Base-by-base conservation (phyloP, 2,329 filamentous ascomycete species). In the Arthrobotrys iridis region DNA sequence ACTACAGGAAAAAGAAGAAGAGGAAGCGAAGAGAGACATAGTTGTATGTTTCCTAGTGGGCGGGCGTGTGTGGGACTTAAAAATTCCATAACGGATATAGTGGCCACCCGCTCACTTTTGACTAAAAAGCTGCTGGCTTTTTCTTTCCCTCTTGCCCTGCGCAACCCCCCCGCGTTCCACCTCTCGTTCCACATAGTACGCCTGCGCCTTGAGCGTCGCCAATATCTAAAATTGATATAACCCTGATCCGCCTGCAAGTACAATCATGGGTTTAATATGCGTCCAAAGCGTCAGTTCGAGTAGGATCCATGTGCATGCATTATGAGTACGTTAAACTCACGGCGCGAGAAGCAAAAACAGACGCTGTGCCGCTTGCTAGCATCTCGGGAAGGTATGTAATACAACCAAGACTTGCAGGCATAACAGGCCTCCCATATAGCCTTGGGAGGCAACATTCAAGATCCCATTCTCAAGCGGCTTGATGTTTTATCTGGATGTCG, bases 91-190 rank as follows among this genome's bases (percentile, higher is more conserved):
- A 30, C 50, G 45, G 55, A 66, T 65, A 62, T 68, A 45, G 59
- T 37, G 50, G 67, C 13, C 60, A 73, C 60, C 66, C 33, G 30
- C 58, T 50, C 52, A 60, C 43, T 73, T 73, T 73, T 73, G 37
- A 37, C 30, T 3, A 65, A 59, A 15, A 59, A 15, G 45, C 33
- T 72, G 68, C 60, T 73, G 68, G 68, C 59, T 50, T 73, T 35
- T 52, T 33, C 40, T 55, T 35, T 45, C 18, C 40, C 40, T 55
- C 7, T 50, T 20, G 33, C 43, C 66, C 35, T 48, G 66, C 48
- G 40, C 26, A 55, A 71, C 58, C 58, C 66, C 50, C 35, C 30
- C 37, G 22, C 35, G 15, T 41, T 40, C 67, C 40, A 22, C 24
- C 59, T 28, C 30, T 18, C 18, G n/a, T 52, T 37, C 50, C 46